Base-by-base conservation (phyloP, 352 stramenopile genomes). In the Globisporangium heterothallicum region DNA sequence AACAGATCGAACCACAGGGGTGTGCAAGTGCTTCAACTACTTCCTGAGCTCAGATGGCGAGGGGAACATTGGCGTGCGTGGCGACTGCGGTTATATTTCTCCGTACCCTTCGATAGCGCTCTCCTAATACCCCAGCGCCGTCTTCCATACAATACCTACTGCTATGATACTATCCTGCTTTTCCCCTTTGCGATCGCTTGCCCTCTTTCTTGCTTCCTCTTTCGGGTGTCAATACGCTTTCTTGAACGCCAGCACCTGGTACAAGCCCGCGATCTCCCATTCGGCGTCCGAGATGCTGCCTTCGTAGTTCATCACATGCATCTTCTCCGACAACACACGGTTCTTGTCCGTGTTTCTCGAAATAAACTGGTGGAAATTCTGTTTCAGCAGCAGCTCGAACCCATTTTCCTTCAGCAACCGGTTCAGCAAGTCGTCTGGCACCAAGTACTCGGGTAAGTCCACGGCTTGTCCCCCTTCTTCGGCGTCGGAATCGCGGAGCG, bases 21-120 rank as follows among this genome's bases (percentile, higher is more conserved):
- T 74, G 30, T 94, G 84, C 58, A 58, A 64, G 38, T 94, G 84
- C 64, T 94, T 78, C 61, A 57, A 73, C 43, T 81, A 81, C 50
- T 94, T 87, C 64, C 56, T 83, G 35, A 86, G 70, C 61, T 91
- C 78, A 4, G 74, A 94, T 35, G 81, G 84, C 25, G 64, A 68
- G 46, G 89, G 85, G 14, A 81, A 78, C 30, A 55, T 77, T 24
- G 91, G 90, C 14, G 74, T 71, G 27, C 76, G 89, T 18, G 93
- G 92, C 35, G 92, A 98, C 64, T 98, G 94, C 64, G 89, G 92
- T 10, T 95, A 94, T 61, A 61, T 84, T 13, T 77, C 82, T 9
- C 76, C 78, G 10, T 92, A 87, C 49, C 71, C 72, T 26, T 83
- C 49, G 42, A 56, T 75, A 8, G 40, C 70, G 29, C 59, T 80